Conservation (phyloP, 2,329 filamentous ascomycete genomes). For the Biscogniauxia sp. region DNA sequence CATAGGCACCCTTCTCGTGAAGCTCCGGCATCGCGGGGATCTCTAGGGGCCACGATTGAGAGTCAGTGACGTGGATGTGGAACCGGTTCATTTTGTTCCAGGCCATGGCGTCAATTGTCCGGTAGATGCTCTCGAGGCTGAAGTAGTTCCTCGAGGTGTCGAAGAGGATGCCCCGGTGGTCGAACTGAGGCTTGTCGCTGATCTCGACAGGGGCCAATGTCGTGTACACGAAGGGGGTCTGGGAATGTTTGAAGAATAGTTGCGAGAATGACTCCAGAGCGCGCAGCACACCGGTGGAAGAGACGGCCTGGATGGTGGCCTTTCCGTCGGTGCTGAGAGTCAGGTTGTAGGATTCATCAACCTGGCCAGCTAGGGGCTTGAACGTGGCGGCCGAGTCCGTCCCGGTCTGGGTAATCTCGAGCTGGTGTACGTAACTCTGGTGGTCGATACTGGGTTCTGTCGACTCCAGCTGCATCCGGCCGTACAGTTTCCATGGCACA, state of each 20-base stretch:
- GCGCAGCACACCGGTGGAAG: conserved; percentile 67
- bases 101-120: conserved; percentile 71
- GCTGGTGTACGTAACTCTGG: conserved; percentile 53
- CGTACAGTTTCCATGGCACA: conserved; percentile 75
- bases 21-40: conserved; percentile 73
- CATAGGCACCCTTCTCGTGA: conserved; percentile 71
- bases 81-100: conserved; percentile 83
- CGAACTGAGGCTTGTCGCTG: conserved; percentile 69
- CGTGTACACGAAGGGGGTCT: conserved; percentile 62
- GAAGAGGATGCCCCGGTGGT: conserved; percentile 75
- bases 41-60: conserved; percentile 82
- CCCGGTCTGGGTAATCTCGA: conserved; percentile 61
- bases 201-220: conserved; percentile 68
- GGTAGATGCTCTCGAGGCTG: conserved; percentile 63
- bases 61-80: conserved; percentile 79
- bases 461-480: conserved; percentile 52
- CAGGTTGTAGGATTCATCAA: conserved; percentile 76
- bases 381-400: conserved; percentile 52
- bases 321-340: conserved; percentile 56
- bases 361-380: conserved; percentile 59
- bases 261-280: conserved; percentile 77
- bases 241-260: conserved; percentile 72
- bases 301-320: conserved; percentile 61
- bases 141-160: conserved; percentile 76
- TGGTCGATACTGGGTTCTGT: conserved; percentile 59